Base-by-base conservation (phyloP, 176 grass and related monocot genomes). In the Hyparrhenia diplandra region DNA sequence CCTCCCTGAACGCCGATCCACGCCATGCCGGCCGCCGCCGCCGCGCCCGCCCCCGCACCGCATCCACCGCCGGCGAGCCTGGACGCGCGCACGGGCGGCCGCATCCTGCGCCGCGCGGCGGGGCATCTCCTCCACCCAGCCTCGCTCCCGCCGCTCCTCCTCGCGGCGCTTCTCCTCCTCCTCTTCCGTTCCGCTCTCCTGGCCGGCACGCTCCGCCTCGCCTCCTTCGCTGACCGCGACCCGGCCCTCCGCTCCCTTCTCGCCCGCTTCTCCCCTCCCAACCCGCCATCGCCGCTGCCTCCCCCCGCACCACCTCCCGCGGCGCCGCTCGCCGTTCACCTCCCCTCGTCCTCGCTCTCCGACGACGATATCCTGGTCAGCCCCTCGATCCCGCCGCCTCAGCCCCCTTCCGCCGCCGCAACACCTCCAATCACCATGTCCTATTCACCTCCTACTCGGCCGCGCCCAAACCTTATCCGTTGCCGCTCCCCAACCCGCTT, bases 131-230 rank as follows among this genome's bases (percentile, higher is more conserved):
- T 98, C 71, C 74, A 69, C 74, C 85, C 86, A 23, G 36, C 83
- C 43, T 90, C 86, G 4, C 90, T 93, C 83, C 95, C 87, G 27
- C 70, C 92, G 47, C 83, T 94, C 29, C 78, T 95, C 75, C 79
- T 95, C 43, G 77, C 86, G 13, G 71, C 95, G 65, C 75, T 94
- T 61, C 92, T 93, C 41, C 84, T 94, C 72, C 78, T 92, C 60
- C 83, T 87, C 63, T 94, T 95, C 84, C 95, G 88, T 69, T 87
- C 86, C 30, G 95, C 90, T 37, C 83, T 98, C 82, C 82, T 94
- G 71, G 84, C 86, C 28, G 92, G 86, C 80, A 90, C 84, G 36
- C 84, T 91, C 16, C 83, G 85, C 78, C 90, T 94, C 55, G 79
- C 88, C 54, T 82, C 92, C 61, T 80, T 91, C 31, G 73, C 84